Conservation (phyloP, 2,329 filamentous ascomycete genomes). For the Aureobasidium lini region DNA sequence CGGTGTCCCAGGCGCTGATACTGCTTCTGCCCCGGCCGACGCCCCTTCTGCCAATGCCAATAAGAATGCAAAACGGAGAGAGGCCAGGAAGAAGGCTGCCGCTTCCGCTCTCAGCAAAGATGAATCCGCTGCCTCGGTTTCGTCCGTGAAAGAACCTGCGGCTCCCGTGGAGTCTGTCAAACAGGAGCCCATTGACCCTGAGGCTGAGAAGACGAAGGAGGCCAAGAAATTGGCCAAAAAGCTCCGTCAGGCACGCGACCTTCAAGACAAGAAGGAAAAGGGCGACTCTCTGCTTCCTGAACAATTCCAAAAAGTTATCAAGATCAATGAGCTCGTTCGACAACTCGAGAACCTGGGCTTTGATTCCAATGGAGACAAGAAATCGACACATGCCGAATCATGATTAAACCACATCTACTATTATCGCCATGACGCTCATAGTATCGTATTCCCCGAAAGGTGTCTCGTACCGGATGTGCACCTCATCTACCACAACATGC, state of each 20-base stretch:
- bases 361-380: slow-evolving; percentile 65
- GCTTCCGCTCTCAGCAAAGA: slow-evolving; percentile 23
- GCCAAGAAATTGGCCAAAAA: slow-evolving; percentile 90
- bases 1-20: slow-evolving; percentile 67
- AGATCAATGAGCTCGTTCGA: slow-evolving; percentile 86
- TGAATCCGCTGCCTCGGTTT: slow-evolving; percentile 18
- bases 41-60: slow-evolving; percentile 49
- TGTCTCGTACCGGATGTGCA: slow-evolving; percentile 36
- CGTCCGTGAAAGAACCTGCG: slow-evolving; percentile 16
- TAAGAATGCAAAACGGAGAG: slow-evolving; percentile 79
- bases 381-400: slow-evolving; percentile 19
- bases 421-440: slow-evolving; percentile 19
- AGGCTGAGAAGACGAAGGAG: slow-evolving; percentile 84
- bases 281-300: slow-evolving; percentile 80
- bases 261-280: slow-evolving; percentile 83
- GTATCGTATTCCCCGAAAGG: slow-evolving; percentile 40
- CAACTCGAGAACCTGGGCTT: slow-evolving; percentile 83
- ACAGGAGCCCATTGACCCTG: slow-evolving; percentile 52
- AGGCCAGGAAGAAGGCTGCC: slow-evolving; percentile 56
- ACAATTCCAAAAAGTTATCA: slow-evolving; percentile 95
- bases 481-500: slow-evolving; percentile 30
- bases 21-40: slow-evolving; percentile 32
- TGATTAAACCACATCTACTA: neutral
- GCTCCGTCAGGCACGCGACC: slow-evolving; percentile 81
- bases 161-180: slow-evolving; percentile 16